Evolutionary conservation across 2,329 filamentous ascomycete species (phyloP).

Genomic region (Arthrobotrys sphaeroides): DNA sequence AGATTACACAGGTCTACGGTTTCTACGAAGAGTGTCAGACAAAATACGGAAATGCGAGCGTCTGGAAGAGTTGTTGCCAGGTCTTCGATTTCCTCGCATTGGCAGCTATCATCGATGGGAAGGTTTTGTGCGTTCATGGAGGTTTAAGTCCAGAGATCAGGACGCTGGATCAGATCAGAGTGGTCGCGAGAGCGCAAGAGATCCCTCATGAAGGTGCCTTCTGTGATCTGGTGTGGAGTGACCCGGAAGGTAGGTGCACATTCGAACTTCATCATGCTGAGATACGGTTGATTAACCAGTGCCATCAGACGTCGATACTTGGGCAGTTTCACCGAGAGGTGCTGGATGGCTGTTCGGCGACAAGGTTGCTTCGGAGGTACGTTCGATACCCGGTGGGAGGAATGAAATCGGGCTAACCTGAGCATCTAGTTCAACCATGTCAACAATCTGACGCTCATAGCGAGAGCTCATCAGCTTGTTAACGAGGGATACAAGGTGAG

Average conservation of each 20-base stretch:
- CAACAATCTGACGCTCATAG: conserved; percentile 76
- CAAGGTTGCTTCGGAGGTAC: conserved; percentile 73
- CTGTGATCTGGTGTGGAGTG: conserved; percentile 79
- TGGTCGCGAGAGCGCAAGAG: conserved; percentile 77
- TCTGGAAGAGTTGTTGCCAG: conserved; percentile 82
- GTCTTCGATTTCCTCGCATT: conserved; percentile 80
- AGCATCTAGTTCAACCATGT: conserved; percentile 73
- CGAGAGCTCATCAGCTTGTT: conserved; percentile 77
- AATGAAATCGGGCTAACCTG: conserved; percentile 13
- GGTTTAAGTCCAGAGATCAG: conserved; percentile 77
- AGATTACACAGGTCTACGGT: conserved; percentile 80
- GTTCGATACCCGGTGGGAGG: not conserved
- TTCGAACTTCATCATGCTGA: not conserved
- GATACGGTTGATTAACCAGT: not conserved
- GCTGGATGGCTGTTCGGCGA: conserved; percentile 69
- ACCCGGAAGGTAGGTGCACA: conserved; percentile 67
- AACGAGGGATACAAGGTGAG: conserved; percentile 77
- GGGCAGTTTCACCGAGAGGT: conserved; percentile 74
- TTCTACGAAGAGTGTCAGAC: conserved; percentile 81
- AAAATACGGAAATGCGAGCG: conserved; percentile 79
- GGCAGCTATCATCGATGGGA: conserved; percentile 77
- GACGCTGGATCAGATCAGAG: conserved; percentile 77
- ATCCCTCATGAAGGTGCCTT: conserved; percentile 81
- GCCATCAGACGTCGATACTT: conserved; percentile 70
- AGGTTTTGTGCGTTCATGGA: conserved; percentile 77